Evolutionary conservation across 352 stramenopile genomes (phyloP), one percentile per base, ranked within the genome.

Genomic region (Phytophthora nicotianae): DNA sequence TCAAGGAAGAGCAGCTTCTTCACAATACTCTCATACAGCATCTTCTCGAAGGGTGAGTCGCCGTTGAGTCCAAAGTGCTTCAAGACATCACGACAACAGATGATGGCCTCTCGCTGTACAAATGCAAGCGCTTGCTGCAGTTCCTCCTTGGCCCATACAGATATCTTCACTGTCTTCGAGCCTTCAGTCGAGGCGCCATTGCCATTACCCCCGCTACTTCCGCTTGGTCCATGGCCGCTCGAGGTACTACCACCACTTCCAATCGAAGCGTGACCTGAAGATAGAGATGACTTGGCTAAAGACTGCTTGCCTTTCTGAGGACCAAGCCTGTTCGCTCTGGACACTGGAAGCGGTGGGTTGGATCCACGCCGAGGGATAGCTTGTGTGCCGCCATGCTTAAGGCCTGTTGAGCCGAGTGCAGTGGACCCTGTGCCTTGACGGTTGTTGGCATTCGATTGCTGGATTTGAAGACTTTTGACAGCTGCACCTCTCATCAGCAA

Each of bases 381-480:
- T 49, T 89, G 78, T 21, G 82, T 72, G 4, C 70, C 76, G 16
- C 70, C 65, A 48, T 79, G 74, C 43, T 85, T 89, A n/a, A 81
- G 72, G 20, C 70, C 67, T 23, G 72, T 56, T n/a, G 51, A 73
- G 3, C 71, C 69, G 9, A 86, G 50, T 14, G 62, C 27, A 53
- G 50, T 74, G 1, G 74, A 65, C 16, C 69, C 67, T 32, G 74
- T 49, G 3, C 64, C 57, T 50, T 80, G 74, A 40, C 75, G 71
- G 10, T 68, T 75, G 5, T 50, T 42, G 5, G 67, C 54, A 62
- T 84, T 91, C 3, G 77, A 85, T 50, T 91, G 82, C 43, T 93
- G 85, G 21, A 95, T 88, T 58, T 96, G 85, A n/a, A 96, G 69
- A 26, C 83, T 96, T 51, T 93, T 93, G 19, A 96, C 87, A 11